These are phyloP conservation scores for Plantago ovata DNA, from an alignment of 257 asterid genomes.

Conservation along the genomic window DNA sequence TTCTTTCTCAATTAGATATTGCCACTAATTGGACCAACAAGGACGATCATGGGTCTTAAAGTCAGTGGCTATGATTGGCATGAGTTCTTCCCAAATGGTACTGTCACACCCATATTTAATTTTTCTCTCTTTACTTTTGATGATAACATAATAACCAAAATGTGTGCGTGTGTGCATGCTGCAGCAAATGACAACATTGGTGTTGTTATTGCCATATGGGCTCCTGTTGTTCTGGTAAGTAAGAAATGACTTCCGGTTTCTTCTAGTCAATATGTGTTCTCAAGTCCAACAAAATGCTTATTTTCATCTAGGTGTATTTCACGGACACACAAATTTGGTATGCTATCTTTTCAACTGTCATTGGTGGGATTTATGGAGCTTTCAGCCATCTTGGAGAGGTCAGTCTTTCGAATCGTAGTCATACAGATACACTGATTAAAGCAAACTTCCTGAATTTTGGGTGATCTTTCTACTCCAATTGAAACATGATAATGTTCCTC, in stretches of 20 bases:
- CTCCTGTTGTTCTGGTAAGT: constrained; percentile 42
- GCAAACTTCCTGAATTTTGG: not conserved
- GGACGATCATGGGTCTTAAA: constrained; percentile 30
- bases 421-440: not conserved
- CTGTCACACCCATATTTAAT: constrained; percentile 6
- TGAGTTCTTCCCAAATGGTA: constrained; percentile 76
- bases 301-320: constrained; percentile 56
- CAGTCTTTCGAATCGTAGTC: constrained; percentile 21
- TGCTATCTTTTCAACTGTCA: constrained; percentile 39
- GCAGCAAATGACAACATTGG: constrained; percentile 62
- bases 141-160: constrained; percentile 22
- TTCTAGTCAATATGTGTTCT: constrained; percentile 11
- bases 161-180: constrained; percentile 18
- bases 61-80: constrained; percentile 44
- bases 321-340: constrained; percentile 58
- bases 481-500: constrained; percentile 5
- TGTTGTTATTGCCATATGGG: constrained; percentile 52
- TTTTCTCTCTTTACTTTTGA: constrained; percentile 12
- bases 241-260: constrained; percentile 4
- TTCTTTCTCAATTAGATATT: constrained; percentile 45
- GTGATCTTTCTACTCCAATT: not conserved
- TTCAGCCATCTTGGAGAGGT: constrained; percentile 67
- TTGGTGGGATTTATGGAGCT: constrained; percentile 42
- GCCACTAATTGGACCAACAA: constrained; percentile 55
- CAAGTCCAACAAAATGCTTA: constrained; percentile 19